Evolutionary conservation across 164 flowering plant genomes (phyloP).

Genomic region (Vitis amurensis): DNA sequence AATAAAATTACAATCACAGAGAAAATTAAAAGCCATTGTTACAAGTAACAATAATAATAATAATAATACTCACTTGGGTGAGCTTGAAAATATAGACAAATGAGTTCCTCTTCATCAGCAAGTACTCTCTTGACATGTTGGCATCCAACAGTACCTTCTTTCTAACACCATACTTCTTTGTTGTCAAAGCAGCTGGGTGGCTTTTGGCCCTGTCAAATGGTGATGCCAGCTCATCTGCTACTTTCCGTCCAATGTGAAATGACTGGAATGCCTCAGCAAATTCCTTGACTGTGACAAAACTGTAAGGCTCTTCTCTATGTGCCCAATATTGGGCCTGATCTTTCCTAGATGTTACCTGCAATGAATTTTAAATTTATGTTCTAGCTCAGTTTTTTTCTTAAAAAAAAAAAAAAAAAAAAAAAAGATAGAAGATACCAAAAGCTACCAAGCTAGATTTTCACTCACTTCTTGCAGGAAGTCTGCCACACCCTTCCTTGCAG

Average conservation of each 20-base stretch:
- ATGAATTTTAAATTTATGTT: not conserved
- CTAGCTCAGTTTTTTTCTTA: too few species aligned
- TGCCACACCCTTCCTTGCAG: conserved; percentile 68
- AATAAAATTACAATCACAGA: not conserved
- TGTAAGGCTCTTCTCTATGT: conserved; percentile 24
- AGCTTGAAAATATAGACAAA: conserved; percentile 60
- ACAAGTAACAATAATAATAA: too few species aligned
- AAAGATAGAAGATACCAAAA: too few species aligned
- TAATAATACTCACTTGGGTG: conserved; percentile 32
- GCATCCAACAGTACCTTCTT: conserved; percentile 57
- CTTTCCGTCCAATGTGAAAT: conserved; percentile 26
- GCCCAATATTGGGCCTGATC: conserved; percentile 51
- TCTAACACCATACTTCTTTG: conserved; percentile 44
- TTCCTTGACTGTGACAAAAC: conserved; percentile 27
- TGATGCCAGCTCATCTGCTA: conserved; percentile 28
- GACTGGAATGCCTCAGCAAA: conserved; percentile 33
- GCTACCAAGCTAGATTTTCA: not conserved
- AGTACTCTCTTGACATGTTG: conserved; percentile 40
- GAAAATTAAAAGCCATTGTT: not conserved
- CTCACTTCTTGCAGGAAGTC: conserved; percentile 77
- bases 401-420: not conserved
- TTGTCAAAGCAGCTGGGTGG: conserved; percentile 47
- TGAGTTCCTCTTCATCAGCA: conserved; percentile 69
- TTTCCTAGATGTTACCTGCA: conserved; percentile 52
- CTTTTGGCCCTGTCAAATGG: conserved; percentile 31